Evolutionary conservation across 208 protist genomes (phyloP).

Genomic region (Leishmania lainsoni): DNA sequence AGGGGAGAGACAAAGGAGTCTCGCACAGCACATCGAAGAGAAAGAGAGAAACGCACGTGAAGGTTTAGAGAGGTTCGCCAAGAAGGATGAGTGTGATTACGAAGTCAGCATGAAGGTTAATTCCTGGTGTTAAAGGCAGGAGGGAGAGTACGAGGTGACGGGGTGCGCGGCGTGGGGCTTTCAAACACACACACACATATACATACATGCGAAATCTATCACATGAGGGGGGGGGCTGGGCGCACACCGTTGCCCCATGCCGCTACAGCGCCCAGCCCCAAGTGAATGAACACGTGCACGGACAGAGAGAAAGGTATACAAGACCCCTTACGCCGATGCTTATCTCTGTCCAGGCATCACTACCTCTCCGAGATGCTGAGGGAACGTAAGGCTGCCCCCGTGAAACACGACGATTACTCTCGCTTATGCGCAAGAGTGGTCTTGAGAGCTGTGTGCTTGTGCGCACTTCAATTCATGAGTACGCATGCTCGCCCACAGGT

Average conservation of each 20-base stretch:
- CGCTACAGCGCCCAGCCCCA: not conserved
- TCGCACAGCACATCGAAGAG: not conserved
- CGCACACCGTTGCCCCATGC: not conserved
- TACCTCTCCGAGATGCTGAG: not conserved
- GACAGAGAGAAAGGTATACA: not conserved
- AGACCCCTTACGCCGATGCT: not conserved
- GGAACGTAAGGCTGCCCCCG: not conserved
- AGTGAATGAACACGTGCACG: not conserved
- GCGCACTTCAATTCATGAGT: not conserved
- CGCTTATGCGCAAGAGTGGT: not conserved
- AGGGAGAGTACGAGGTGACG: too few species aligned
- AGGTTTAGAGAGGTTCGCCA: not conserved
- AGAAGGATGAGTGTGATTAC: not conserved
- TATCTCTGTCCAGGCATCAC: not conserved
- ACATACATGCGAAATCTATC: not conserved
- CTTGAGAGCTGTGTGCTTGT: not conserved
- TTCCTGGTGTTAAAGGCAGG: too few species aligned
- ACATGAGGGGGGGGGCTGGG: not conserved
- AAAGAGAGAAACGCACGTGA: not conserved
- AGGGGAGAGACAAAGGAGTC: not conserved
- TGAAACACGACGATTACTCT: not conserved
- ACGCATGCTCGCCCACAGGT: not conserved
- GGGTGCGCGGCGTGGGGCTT: not conserved
- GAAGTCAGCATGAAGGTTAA: not conserved
- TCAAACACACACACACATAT: not conserved